Conservation (phyloP, 2,329 filamentous ascomycete species). For the Lecanosticta acicola region DNA sequence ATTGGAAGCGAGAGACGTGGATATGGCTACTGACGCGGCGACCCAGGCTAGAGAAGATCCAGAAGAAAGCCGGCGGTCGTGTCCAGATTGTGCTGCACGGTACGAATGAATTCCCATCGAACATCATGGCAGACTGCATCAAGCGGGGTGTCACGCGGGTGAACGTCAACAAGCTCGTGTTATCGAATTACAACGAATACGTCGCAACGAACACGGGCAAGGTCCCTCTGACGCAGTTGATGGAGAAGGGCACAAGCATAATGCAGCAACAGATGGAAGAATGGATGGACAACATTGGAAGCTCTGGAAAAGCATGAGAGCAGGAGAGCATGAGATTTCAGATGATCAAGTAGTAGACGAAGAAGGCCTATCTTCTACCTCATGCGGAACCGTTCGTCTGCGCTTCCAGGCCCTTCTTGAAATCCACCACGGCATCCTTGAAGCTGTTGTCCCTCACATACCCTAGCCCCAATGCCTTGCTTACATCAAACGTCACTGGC, state of each 20-base stretch:
- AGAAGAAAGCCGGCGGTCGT: slow-evolving; percentile 42
- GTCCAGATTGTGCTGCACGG: slow-evolving; percentile 55
- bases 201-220: slow-evolving; percentile 46
- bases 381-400: slow-evolving; percentile 18
- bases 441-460: slow-evolving; percentile 47
- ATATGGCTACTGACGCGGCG: neutral
- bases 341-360: neutral
- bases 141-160: slow-evolving; percentile 51
- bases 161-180: slow-evolving; percentile 57
- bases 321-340: too few species aligned
- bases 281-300: slow-evolving; percentile 45
- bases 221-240: slow-evolving; percentile 48
- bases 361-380: neutral
- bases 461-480: slow-evolving; percentile 50
- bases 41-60: slow-evolving; percentile 41
- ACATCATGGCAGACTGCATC: slow-evolving; percentile 52
- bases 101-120: slow-evolving; percentile 52
- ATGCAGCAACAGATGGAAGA: slow-evolving; percentile 54
- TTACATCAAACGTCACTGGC: slow-evolving; percentile 53
- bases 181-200: slow-evolving; percentile 44
- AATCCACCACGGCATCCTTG: slow-evolving; percentile 43
- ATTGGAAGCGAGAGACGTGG: neutral
- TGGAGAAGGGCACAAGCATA: slow-evolving; percentile 50
- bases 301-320: slow-evolving; percentile 18
- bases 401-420: slow-evolving; percentile 31